Base-by-base conservation (phyloP, 768 basidiomycete genomes). In the Tylopilus subfusipes region DNA sequence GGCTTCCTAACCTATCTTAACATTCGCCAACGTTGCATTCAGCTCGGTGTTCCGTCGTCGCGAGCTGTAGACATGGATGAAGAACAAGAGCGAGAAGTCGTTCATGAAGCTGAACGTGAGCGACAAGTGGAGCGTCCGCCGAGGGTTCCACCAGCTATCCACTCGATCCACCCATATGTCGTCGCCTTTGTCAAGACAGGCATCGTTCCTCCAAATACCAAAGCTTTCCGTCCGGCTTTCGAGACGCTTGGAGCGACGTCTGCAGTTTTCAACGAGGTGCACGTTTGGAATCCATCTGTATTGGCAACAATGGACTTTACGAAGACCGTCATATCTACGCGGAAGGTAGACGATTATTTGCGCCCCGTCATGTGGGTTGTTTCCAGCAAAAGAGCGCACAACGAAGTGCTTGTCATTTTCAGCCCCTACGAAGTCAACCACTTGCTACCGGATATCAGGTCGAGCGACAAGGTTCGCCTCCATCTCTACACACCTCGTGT, bases 1-100 rank as follows among this genome's bases (percentile, higher is more conserved):
- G 2, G 30, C 1, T 33, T 22, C 10, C 3, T 53, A 18, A 16
- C 19, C 7, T 6, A 1, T 10, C 19, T 25, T 1, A 43, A 43
- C 1, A 57, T 61, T 18, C 30, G 4, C 3, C 49, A 43, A 12
- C 59, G 34, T 16, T 61, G 55, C 31, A 4, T 13, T 3, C 34
- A 57, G 3, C 60, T 62, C 7, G 60, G 59, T 6, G 45, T 57
- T 21, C 11, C 31, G 16, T 43, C 50, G 2, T 8, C 43, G 2
- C 24, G 25, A 1, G n/a, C 33, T 14, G 21, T 50, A 1, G 31
- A 31, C 5, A 43, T 61, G 55, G 60, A 57, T 7, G 60, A 62
- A 40, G 59, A 59, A 54, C 80, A 81, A 54, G 81, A 82, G 50
- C 65, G 79, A 24, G 78, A 82, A 52, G 64, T 82, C 9, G 55